phyloP scores from a whole-genome alignment of 1,139 yeast genomes.

The Saccharomycopsis crataegensis region DNA sequence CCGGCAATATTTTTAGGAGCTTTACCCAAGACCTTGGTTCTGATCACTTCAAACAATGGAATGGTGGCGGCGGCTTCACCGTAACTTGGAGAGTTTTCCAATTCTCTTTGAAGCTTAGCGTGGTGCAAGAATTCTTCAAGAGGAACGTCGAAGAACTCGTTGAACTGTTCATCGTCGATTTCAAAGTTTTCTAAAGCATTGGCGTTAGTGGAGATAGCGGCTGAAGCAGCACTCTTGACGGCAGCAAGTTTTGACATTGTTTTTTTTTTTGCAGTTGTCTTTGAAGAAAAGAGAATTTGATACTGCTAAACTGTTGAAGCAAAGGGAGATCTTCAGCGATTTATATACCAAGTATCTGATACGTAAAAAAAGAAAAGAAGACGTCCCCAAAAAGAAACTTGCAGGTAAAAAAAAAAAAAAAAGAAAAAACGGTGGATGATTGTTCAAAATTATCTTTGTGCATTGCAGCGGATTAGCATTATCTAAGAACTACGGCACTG shows the following conservation, averaged over 20 bases:
- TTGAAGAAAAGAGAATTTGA: too few relatives aligned
- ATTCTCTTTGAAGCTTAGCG: conserved; percentile 28
- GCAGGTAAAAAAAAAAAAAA: too few relatives aligned
- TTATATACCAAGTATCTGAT: too few relatives aligned
- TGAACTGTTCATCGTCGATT: not conserved
- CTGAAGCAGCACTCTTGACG: conserved; percentile 8
- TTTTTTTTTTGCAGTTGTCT: too few relatives aligned
- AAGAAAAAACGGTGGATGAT: too few relatives aligned
- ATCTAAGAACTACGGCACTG: too few relatives aligned
- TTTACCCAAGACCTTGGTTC: conserved; percentile 5
- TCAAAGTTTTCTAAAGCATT: not conserved
- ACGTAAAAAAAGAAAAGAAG: too few relatives aligned
- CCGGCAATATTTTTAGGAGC: not conserved
- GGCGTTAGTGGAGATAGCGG: conserved; percentile 2
- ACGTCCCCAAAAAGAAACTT: too few relatives aligned
- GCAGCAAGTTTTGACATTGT: not conserved
- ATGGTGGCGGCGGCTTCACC: conserved; percentile 21
- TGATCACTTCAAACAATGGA: conserved; percentile 17
- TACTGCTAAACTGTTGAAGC: too few relatives aligned
- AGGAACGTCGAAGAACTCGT: conserved; percentile 24
- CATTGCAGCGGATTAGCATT: too few relatives aligned
- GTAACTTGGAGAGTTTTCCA: conserved; percentile 23
- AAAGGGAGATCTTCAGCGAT: not conserved
- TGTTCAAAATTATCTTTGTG: too few relatives aligned
- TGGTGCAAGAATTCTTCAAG: conserved; percentile 27